A percentile compares a stretch with the other conserved stretches of the same genome.
phyloP scores from a whole-genome alignment of 176 grass and related monocot genomes.

The Cocos nucifera region DNA sequence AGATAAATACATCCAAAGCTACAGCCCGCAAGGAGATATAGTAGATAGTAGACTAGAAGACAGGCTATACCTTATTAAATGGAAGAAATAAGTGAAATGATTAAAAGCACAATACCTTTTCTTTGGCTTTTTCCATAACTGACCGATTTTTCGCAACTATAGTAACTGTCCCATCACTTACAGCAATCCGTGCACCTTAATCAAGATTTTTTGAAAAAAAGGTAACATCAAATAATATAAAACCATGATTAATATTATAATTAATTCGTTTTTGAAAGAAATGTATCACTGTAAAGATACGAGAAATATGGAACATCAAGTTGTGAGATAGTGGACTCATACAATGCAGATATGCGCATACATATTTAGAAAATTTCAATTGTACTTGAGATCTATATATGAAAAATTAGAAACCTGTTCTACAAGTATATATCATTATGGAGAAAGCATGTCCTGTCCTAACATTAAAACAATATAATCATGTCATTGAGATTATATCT shows the following conservation, averaged over 20 bases:
- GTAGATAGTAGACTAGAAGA: no score
- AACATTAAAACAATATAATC: no score
- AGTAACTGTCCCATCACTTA: slow-evolving; percentile 80
- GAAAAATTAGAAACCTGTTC: not conserved
- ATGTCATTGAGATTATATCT: no score
- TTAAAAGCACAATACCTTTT: slow-evolving; percentile 47
- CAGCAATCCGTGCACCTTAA: slow-evolving; percentile 78
- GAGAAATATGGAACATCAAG: not conserved
- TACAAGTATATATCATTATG: not conserved
- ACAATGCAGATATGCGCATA: not conserved
- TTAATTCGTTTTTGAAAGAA: no score
- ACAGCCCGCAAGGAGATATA: no score
- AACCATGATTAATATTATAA: no score
- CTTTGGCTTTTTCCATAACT: slow-evolving; percentile 78
- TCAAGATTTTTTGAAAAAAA: no score
- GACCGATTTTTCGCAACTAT: slow-evolving; percentile 95
- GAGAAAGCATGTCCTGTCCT: not conserved
- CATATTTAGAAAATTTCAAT: not conserved
- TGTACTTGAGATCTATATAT: not conserved
- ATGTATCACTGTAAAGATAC: not conserved
- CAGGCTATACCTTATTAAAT: no score
- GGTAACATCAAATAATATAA: no score
- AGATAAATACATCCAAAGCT: no score
- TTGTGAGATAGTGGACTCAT: not conserved
- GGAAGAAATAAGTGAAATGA: no score